Percentiles rank a stretch among this genome's conserved stretches.
Conservation (phyloP, 2,329 filamentous ascomycete species). For the Pseudocercospora pini-densiflorae region DNA sequence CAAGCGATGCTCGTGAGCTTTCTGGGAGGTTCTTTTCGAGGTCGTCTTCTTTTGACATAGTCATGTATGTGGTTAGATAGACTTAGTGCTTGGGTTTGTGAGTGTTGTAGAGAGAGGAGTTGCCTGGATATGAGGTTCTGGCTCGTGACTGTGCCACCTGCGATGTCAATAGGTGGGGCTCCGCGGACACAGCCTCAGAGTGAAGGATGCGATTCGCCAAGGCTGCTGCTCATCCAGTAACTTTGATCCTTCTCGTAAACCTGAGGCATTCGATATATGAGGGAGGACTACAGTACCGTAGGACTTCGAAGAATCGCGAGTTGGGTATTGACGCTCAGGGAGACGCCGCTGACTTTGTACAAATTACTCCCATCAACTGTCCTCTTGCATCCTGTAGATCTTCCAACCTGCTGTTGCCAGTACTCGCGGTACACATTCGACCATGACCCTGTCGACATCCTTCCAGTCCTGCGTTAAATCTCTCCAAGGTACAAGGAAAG, state of each 20-base stretch:
- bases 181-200: background rate
- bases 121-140: background rate
- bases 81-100: background rate
- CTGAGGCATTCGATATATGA: background rate
- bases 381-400: constrained; percentile 40
- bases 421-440: constrained; percentile 41
- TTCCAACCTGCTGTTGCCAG: constrained; percentile 39
- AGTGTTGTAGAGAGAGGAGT: background rate
- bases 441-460: constrained; percentile 44
- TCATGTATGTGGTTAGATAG: too few relatives aligned
- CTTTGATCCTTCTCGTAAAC: background rate
- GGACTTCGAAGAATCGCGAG: background rate
- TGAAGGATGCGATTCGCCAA: background rate
- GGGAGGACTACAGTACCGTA: background rate
- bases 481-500: constrained; percentile 42
- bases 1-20: background rate
- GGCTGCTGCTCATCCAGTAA: background rate
- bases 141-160: background rate
- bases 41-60: background rate
- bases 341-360: background rate
- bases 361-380: background rate
- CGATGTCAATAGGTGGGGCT: background rate
- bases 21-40: background rate
- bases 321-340: background rate
- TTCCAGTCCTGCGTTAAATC: constrained; percentile 42